A percentile compares a stretch with the other conserved stretches of the same genome.
These are phyloP conservation scores for Arachnopeziza araneosa DNA, from an alignment of 2,329 filamentous ascomycete genomes.

Conservation along the genomic window DNA sequence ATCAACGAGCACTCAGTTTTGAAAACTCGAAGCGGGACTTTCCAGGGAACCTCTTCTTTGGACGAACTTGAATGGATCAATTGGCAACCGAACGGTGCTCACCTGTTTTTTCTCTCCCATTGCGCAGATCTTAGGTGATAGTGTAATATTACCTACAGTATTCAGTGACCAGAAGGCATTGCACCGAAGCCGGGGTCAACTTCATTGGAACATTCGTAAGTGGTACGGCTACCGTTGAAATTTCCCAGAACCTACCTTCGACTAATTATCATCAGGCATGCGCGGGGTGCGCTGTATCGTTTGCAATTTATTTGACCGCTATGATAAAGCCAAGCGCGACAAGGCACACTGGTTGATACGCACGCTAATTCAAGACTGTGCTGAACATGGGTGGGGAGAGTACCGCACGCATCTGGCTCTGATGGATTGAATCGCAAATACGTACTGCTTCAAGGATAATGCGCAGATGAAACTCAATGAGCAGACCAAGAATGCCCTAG, in stretches of 20 bases:
- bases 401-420: constrained; percentile 42
- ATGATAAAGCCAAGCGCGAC: background rate
- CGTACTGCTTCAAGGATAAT: constrained; percentile 29
- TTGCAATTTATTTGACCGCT: background rate
- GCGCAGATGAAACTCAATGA: constrained; percentile 36
- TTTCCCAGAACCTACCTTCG: too few species aligned
- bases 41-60: constrained; percentile 26
- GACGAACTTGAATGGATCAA: constrained; percentile 38
- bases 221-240: background rate
- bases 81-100: constrained; percentile 37
- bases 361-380: constrained; percentile 36
- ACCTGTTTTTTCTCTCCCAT: background rate
- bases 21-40: constrained; percentile 27
- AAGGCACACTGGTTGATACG: constrained; percentile 35
- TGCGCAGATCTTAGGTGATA: background rate
- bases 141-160: background rate
- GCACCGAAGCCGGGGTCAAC: background rate
- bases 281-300: background rate
- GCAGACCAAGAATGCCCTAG: constrained; percentile 40
- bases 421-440: constrained; percentile 40
- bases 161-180: background rate
- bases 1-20: constrained; percentile 25
- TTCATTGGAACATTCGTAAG: background rate
- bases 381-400: constrained; percentile 39
- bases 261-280: background rate